Conservation (phyloP, 2,329 filamentous ascomycete species). For the Ophiocordyceps polyrhachis-furcata region DNA sequence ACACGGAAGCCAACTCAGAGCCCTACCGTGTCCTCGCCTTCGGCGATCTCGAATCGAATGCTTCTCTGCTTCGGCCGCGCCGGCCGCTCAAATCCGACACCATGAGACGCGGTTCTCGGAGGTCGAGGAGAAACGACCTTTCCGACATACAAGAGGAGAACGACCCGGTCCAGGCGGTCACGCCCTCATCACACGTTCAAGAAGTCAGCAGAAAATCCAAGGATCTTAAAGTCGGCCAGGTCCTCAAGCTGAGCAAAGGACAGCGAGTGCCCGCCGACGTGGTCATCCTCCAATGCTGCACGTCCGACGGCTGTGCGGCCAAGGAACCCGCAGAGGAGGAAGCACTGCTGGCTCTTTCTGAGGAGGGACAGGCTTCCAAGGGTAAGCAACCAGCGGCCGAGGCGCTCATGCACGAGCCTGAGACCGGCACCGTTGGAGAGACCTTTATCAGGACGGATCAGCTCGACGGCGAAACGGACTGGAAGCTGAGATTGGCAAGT, state of each 20-base stretch:
- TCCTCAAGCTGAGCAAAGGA: conserved; percentile 82
- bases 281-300: conserved; percentile 70
- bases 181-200: conserved; percentile 31
- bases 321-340: conserved; percentile 19
- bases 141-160: conserved; percentile 55
- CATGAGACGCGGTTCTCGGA: conserved; percentile 12
- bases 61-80: conserved; percentile 19
- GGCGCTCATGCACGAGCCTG: conserved; percentile 9
- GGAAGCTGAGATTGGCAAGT: conserved; percentile 85
- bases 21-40: conserved; percentile 65
- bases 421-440: conserved; percentile 46
- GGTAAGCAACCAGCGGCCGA: conserved; percentile 16
- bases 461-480: conserved; percentile 93
- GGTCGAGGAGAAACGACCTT: conserved; percentile 18
- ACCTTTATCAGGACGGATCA: conserved; percentile 97
- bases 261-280: conserved; percentile 90
- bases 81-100: conserved; percentile 25
- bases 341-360: conserved; percentile 21
- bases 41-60: conserved; percentile 29
- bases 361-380: conserved; percentile 15
- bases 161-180: conserved; percentile 21
- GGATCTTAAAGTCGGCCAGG: conserved; percentile 83
- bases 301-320: conserved; percentile 29
- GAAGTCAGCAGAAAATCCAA: conserved; percentile 67
- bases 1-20: conserved; percentile 89